Conservation (phyloP, 1,284 basidiomycete genomes). For the Leccinum subfulvum region DNA sequence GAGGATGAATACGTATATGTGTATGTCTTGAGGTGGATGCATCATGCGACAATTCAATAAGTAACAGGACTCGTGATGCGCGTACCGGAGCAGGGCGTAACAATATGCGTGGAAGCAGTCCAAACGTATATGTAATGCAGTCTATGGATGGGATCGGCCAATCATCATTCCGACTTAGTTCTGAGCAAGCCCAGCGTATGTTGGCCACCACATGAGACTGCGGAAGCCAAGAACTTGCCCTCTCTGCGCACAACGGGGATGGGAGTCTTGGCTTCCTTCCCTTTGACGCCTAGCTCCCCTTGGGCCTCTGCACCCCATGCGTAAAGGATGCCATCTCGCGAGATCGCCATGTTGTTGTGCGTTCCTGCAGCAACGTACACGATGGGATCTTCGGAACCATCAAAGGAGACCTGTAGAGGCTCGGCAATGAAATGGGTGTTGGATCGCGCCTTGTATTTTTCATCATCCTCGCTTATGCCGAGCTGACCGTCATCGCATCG, state of each 20-base stretch:
- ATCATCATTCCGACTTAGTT: slow-evolving; percentile 44
- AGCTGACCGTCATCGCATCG: slow-evolving; percentile 78
- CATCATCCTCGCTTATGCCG: slow-evolving; percentile 65
- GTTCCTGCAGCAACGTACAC: slow-evolving; percentile 75
- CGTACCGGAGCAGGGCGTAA: slow-evolving; percentile 14
- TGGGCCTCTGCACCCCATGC: slow-evolving; percentile 84
- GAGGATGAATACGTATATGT: slow-evolving; percentile 11
- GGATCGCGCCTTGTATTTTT: slow-evolving; percentile 49
- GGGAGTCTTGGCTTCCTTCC: slow-evolving; percentile 59
- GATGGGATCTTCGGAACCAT: slow-evolving; percentile 64
- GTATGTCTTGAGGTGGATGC: slow-evolving; percentile 16
- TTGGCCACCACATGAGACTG: slow-evolving; percentile 69
- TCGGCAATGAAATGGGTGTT: slow-evolving; percentile 59
- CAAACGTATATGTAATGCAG: slow-evolving; percentile 20
- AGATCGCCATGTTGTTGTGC: slow-evolving; percentile 83
- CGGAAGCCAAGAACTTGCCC: slow-evolving; percentile 61
- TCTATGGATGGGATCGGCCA: slow-evolving; percentile 9
- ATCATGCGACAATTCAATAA: slow-evolving; percentile 30
- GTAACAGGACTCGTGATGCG: slow-evolving; percentile 17
- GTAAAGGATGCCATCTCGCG: slow-evolving; percentile 75
- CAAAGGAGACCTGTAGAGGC: slow-evolving; percentile 67
- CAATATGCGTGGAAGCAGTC: slow-evolving; percentile 18
- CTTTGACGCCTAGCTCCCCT: slow-evolving; percentile 65
- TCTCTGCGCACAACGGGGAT: slow-evolving; percentile 65
- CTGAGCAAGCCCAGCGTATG: slow-evolving; percentile 69